These are phyloP conservation scores for Alternaria brassicae DNA, from an alignment of 2,329 filamentous ascomycete genomes.

Conservation along the genomic window DNA sequence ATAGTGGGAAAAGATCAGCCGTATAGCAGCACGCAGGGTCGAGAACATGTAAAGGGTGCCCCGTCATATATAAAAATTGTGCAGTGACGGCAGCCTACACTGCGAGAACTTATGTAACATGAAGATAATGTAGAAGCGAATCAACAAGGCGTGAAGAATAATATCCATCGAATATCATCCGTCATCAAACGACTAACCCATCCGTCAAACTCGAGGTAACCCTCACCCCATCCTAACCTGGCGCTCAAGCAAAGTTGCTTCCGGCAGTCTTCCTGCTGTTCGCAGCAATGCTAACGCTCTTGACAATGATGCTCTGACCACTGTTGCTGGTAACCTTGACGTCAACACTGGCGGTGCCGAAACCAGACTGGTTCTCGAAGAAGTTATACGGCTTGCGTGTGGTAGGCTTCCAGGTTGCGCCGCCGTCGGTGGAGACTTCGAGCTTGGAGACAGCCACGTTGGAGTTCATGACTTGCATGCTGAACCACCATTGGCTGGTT, in stretches of 20 bases:
- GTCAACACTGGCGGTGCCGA: conserved; percentile 62
- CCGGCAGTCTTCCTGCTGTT: conserved; percentile 34
- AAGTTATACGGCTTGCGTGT: conserved; percentile 62
- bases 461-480: conserved; percentile 70
- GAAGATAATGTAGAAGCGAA: not conserved
- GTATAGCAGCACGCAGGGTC: not conserved
- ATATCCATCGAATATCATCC: not conserved
- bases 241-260: conserved; percentile 41
- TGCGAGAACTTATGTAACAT: not conserved
- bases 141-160: not conserved
- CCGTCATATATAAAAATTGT: not conserved
- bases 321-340: conserved; percentile 63
- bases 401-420: conserved; percentile 65
- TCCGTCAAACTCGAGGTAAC: not conserved
- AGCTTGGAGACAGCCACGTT: conserved; percentile 64
- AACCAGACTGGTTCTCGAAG: conserved; percentile 67
- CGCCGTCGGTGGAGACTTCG: conserved; percentile 68
- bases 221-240: not conserved
- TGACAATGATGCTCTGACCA: conserved; percentile 61
- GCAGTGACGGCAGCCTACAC: not conserved
- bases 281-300: conserved; percentile 56
- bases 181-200: not conserved
- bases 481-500: conserved; percentile 62
- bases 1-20: not conserved
- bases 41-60: not conserved